Evolutionary conservation across 352 stramenopile species (phyloP).

Genomic region (Phytophthora kernoviae): DNA sequence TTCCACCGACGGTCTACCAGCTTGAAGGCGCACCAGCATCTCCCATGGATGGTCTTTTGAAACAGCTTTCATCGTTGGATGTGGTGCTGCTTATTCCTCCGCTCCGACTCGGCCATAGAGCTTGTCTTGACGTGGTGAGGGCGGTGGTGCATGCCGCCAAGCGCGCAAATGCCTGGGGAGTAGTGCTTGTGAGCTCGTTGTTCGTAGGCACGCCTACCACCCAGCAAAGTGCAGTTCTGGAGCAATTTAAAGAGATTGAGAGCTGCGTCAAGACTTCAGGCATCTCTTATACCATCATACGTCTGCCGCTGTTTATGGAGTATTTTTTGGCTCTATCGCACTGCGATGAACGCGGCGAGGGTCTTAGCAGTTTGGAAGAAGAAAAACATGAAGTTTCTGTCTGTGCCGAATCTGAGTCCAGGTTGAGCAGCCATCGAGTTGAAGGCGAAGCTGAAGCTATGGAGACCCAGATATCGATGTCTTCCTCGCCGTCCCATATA

Average conservation of each 20-base stretch:
- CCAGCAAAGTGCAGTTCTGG: conserved; percentile 40
- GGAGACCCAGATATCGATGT: conserved; percentile 4
- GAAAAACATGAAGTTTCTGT: conserved; percentile 26
- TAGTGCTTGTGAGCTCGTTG: conserved; percentile 75
- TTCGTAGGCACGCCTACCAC: conserved; percentile 49
- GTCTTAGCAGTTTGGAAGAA: conserved; percentile 28
- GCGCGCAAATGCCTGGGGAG: conserved; percentile 66
- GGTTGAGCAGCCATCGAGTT: conserved; percentile 9
- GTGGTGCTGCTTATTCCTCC: conserved; percentile 77
- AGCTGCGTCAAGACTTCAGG: conserved; percentile 60
- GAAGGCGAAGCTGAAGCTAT: conserved; percentile 14
- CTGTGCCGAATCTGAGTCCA: conserved; percentile 11
- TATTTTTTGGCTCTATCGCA: conserved; percentile 68
- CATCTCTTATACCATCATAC: conserved; percentile 63
- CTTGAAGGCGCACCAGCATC: conserved; percentile 41
- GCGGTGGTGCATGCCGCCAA: conserved; percentile 53
- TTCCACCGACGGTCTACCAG: conserved; percentile 45
- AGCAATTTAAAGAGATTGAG: conserved; percentile 71
- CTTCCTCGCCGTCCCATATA: conserved; percentile 29
- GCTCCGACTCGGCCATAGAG: conserved; percentile 47
- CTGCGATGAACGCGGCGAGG: conserved; percentile 19
- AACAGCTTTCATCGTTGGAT: conserved; percentile 64
- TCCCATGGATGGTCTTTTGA: conserved; percentile 58
- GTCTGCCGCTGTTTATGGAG: conserved; percentile 80
- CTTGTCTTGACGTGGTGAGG: conserved; percentile 65